Evolutionary conservation across 192 early-diverging fungal genomes (phyloP).

Genomic region (Podila minutissima): DNA sequence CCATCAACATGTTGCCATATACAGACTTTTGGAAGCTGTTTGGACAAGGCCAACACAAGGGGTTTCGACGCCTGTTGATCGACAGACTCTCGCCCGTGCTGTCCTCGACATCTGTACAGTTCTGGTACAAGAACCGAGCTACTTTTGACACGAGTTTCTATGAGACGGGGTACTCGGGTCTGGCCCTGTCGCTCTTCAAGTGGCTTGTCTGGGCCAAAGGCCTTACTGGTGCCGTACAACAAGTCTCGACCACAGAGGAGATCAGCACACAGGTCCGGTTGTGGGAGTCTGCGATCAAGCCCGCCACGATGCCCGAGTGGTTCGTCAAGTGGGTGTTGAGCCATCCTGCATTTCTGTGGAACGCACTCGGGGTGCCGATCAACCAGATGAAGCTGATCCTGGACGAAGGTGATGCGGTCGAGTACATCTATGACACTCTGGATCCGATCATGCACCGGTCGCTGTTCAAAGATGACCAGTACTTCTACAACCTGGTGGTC

Average conservation of each 20-base stretch:
- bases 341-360: constrained; percentile 86
- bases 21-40: constrained; percentile 82
- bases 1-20: constrained; percentile 66
- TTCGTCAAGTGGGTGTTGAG: constrained; percentile 73
- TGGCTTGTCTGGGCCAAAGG: constrained; percentile 69
- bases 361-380: constrained; percentile 83
- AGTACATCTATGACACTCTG: constrained; percentile 85
- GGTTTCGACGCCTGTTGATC: constrained; percentile 71
- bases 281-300: constrained; percentile 73
- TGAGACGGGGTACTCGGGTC: constrained; percentile 87
- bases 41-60: constrained; percentile 70
- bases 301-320: constrained; percentile 65
- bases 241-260: constrained; percentile 61
- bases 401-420: constrained; percentile 78
- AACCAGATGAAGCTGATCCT: constrained; percentile 89
- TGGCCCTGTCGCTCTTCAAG: constrained; percentile 76
- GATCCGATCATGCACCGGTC: constrained; percentile 77
- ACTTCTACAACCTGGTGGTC: constrained; percentile 85
- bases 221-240: constrained; percentile 59
- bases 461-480: constrained; percentile 76
- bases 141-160: constrained; percentile 72
- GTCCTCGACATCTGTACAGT: constrained; percentile 77
- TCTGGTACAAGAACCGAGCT: constrained; percentile 75
- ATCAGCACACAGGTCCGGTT: constrained; percentile 69
- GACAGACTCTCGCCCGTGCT: constrained; percentile 75